Conservation (phyloP, 352 stramenopile genomes). For the Phytophthora vignae region DNA sequence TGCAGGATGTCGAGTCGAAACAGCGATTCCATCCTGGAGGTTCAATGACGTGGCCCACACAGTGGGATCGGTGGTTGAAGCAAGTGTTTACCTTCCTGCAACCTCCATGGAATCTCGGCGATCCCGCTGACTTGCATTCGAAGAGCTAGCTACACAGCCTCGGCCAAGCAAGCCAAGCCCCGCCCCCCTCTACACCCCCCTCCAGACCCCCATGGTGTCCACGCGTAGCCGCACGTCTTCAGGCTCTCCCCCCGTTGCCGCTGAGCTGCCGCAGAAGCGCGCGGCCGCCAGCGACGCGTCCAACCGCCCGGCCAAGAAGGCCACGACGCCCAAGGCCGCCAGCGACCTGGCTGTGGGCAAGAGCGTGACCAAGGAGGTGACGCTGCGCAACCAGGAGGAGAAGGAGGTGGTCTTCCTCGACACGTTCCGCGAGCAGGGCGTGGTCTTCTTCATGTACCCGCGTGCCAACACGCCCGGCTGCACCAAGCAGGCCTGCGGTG, state of each 20-base stretch:
- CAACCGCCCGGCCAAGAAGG: conserved; percentile 58
- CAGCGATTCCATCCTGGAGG: not conserved
- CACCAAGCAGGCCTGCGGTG: conserved; percentile 89
- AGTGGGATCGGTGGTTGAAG: conserved; percentile 17
- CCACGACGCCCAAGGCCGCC: conserved; percentile 39
- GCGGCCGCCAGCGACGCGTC: conserved; percentile 26
- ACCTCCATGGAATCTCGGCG: conserved; percentile 27
- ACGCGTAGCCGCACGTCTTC: conserved; percentile 62
- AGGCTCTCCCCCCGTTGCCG: conserved; percentile 17
- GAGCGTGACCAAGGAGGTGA: conserved; percentile 64
- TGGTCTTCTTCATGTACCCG: conserved; percentile 92
- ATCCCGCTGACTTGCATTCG: conserved; percentile 22
- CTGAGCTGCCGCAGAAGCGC: conserved; percentile 44
- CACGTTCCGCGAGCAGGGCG: conserved; percentile 77
- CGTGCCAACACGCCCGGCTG: conserved; percentile 87
- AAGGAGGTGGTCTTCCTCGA: conserved; percentile 65
- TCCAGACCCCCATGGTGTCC: conserved; percentile 68
- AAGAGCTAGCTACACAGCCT: conserved; percentile 17
- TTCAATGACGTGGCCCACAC: conserved; percentile 12
- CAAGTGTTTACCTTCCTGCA: conserved; percentile 30
- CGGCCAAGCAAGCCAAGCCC: not conserved
- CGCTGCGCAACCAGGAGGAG: conserved; percentile 78
- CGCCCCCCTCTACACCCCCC: too few relatives aligned
- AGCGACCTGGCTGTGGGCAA: conserved; percentile 70
- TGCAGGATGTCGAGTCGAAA: too few relatives aligned